Percentiles rank a stretch among this genome's conserved stretches.
phyloP scores from a whole-genome alignment of 257 asterid species.

The Solanum okadae region DNA sequence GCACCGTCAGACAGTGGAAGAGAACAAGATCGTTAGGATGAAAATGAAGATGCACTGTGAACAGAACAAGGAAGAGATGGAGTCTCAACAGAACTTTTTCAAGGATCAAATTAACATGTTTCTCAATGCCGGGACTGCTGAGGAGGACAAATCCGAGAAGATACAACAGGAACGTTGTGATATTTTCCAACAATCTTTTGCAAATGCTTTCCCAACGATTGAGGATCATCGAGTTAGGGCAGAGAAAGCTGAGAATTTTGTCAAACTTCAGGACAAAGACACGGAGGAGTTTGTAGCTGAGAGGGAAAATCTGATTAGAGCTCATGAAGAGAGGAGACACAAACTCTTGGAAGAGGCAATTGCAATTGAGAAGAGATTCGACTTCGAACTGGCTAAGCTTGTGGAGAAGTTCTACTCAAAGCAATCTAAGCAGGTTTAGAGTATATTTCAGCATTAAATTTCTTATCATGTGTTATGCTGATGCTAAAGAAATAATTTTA shows the following conservation, averaged over 20 bases:
- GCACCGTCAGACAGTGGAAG: not conserved
- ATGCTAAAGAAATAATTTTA: not conserved
- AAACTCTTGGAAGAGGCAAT: not conserved
- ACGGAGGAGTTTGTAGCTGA: not conserved
- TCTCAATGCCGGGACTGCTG: not conserved
- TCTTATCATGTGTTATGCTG: not conserved
- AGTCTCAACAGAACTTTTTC: not conserved
- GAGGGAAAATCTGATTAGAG: not conserved
- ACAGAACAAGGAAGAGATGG: not conserved
- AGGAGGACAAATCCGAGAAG: not conserved
- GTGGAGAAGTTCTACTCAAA: not conserved
- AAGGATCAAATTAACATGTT: not conserved
- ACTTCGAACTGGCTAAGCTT: not conserved
- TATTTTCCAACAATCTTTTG: not conserved
- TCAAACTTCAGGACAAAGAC: not conserved
- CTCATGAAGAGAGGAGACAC: not conserved
- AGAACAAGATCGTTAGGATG: not conserved
- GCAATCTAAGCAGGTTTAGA: not conserved
- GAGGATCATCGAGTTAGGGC: not conserved
- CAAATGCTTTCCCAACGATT: not conserved
- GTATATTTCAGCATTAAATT: not conserved
- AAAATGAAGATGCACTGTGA: not conserved
- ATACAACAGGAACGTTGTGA: not conserved
- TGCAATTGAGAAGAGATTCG: not conserved
- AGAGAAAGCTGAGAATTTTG: not conserved